phyloP scores from a whole-genome alignment of 352 stramenopile genomes.

The Globisporangium paddicum region DNA sequence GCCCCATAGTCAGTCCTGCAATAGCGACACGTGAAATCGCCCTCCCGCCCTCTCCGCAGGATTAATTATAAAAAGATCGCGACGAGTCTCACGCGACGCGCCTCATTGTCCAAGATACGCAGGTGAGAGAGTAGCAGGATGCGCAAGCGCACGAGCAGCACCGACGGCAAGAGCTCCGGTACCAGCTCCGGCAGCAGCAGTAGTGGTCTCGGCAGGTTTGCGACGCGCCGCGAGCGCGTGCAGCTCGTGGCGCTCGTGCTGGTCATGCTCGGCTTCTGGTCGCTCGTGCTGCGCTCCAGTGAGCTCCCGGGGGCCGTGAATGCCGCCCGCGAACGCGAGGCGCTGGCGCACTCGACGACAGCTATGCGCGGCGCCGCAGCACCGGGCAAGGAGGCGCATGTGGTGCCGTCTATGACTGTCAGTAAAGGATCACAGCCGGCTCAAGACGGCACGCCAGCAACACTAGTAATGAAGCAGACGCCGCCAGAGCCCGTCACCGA shows the following conservation, averaged over 20 bases:
- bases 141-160: slow-evolving; percentile 3
- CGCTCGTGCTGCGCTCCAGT: slow-evolving; percentile 1
- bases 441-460: neutral
- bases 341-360: neutral
- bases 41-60: no score
- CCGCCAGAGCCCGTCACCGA: neutral
- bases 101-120: no score
- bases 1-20: no score
- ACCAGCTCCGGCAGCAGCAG: neutral
- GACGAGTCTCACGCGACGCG: no score
- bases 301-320: slow-evolving; percentile 1
- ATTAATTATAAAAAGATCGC: no score
- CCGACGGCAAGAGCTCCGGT: neutral
- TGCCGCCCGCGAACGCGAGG: neutral
- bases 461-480: neutral
- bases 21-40: no score
- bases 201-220: neutral
- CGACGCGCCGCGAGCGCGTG: neutral
- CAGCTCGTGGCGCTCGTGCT: slow-evolving; percentile 4
- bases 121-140: no score
- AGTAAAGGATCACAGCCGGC: neutral
- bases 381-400: neutral
- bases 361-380: neutral
- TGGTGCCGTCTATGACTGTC: neutral
- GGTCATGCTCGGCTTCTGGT: neutral